These are phyloP conservation scores for Torrubiella hemipterigena DNA, from an alignment of 2,329 filamentous ascomycete species.

Conservation along the genomic window DNA sequence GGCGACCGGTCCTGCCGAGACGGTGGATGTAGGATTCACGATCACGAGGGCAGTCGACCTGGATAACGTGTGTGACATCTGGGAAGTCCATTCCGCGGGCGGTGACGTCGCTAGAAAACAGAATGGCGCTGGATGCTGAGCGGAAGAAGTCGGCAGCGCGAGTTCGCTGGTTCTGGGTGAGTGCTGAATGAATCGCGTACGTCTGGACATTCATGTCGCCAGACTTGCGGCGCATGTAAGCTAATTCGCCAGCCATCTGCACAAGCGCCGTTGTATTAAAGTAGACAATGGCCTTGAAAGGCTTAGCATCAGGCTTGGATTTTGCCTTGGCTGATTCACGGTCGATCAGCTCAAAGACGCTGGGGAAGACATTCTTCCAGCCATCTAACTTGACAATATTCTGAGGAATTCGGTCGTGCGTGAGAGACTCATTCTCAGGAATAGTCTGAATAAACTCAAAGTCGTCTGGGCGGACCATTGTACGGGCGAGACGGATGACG, in stretches of 20 bases:
- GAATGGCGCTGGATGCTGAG: slow-evolving; percentile 43
- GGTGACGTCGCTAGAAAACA: slow-evolving; percentile 71
- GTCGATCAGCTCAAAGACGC: slow-evolving; percentile 63
- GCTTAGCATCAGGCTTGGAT: slow-evolving; percentile 28
- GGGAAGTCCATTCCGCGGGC: slow-evolving; percentile 79
- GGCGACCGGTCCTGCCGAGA: slow-evolving; percentile 64
- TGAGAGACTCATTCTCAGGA: slow-evolving; percentile 65
- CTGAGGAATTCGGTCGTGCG: slow-evolving; percentile 77
- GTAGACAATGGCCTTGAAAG: slow-evolving; percentile 96
- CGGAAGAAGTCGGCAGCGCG: slow-evolving; percentile 63
- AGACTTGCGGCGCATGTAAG: slow-evolving; percentile 25
- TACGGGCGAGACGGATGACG: slow-evolving; percentile 67
- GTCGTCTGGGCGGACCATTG: slow-evolving; percentile 62
- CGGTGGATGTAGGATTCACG: slow-evolving; percentile 68
- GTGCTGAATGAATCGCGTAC: slow-evolving; percentile 65
- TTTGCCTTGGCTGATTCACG: slow-evolving; percentile 38
- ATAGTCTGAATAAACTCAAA: slow-evolving; percentile 93
- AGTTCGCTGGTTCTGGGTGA: slow-evolving; percentile 60
- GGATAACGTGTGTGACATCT: slow-evolving; percentile 67
- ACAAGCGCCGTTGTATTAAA: slow-evolving; percentile 70
- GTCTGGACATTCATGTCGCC: slow-evolving; percentile 22
- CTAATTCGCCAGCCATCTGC: slow-evolving; percentile 46
- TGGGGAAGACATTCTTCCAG: slow-evolving; percentile 66
- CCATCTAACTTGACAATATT: slow-evolving; percentile 54
- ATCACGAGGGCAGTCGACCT: slow-evolving; percentile 51